Evolutionary conservation across 2,329 filamentous ascomycete species (phyloP).

Genomic region (Onygena corvina): DNA sequence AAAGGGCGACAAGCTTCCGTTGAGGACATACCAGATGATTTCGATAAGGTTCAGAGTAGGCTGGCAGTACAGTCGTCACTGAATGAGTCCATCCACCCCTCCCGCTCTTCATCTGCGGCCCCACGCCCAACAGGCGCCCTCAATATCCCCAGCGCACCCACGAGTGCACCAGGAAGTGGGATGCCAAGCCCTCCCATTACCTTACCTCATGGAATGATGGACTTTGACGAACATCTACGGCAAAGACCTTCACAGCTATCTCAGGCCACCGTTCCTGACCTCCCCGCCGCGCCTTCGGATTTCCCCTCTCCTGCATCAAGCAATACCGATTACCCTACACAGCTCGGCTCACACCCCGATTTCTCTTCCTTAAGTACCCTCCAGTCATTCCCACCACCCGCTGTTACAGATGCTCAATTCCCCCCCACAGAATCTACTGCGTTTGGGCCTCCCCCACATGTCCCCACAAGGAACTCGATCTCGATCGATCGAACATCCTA

Average conservation of each 20-base stretch:
- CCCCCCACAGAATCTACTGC: conserved; percentile 18
- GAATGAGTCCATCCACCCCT: conserved; percentile 41
- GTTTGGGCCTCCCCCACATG: conserved; percentile 16
- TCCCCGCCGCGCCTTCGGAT: conserved; percentile 30
- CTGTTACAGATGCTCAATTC: conserved; percentile 18
- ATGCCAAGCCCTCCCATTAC: conserved; percentile 14
- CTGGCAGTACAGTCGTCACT: conserved; percentile 39
- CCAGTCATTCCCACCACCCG: conserved; percentile 34
- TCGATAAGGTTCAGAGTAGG: conserved; percentile 35
- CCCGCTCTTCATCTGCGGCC: conserved; percentile 32
- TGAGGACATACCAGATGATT: conserved; percentile 49
- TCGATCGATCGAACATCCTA: conserved; percentile 7
- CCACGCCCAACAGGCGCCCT: conserved; percentile 12
- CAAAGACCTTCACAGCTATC: conserved; percentile 22
- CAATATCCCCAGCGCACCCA: conserved; percentile 14
- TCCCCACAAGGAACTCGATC: too few species aligned
- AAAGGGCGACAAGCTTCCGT: conserved; percentile 43
- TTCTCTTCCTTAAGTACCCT: conserved; percentile 22
- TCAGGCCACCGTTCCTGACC: conserved; percentile 22
- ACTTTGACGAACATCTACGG: conserved; percentile 13
- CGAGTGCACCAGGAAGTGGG: conserved; percentile 18
- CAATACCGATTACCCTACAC: conserved; percentile 13
- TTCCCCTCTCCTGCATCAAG: conserved; percentile 22
- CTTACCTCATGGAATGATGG: conserved; percentile 14
- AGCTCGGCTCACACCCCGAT: conserved; percentile 11